A percentile compares a stretch with the other conserved stretches of the same genome.
Evolutionary conservation across 108 stramenopile genomes (phyloP).

Genomic region (Schizochytrium sp.): DNA sequence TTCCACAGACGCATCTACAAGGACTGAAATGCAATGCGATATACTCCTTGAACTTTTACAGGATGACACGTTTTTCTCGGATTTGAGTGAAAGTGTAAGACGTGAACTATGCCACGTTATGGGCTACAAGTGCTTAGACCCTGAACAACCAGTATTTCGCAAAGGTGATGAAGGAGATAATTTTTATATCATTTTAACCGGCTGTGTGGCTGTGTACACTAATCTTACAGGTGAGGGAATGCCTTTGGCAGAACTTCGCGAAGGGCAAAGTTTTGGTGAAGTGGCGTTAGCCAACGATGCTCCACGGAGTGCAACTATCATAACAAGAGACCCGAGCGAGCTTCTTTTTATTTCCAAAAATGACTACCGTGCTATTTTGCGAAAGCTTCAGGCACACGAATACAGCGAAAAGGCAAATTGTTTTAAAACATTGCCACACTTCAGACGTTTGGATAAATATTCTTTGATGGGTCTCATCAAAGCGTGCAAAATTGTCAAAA

Average conservation of each 20-base stretch:
- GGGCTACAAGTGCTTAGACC: neutral
- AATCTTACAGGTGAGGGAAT: neutral
- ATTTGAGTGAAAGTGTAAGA: neutral
- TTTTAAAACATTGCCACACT: conserved; percentile 1
- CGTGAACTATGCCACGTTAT: conserved; percentile 36
- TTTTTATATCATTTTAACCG: conserved; percentile 76
- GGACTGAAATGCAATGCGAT: conserved; percentile 15
- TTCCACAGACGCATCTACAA: neutral
- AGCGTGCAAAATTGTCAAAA: conserved; percentile 13
- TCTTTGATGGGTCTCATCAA: conserved; percentile 2
- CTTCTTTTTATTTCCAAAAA: neutral
- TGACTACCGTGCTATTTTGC: conserved; percentile 37
- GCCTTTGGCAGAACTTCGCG: conserved; percentile 31
- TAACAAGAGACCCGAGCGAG: conserved; percentile 40
- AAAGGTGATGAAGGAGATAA: conserved; percentile 78
- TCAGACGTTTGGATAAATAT: neutral
- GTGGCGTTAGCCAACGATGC: conserved; percentile 77
- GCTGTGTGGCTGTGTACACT: conserved; percentile 73
- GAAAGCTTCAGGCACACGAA: neutral
- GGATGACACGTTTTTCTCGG: neutral
- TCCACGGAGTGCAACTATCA: conserved; percentile 63
- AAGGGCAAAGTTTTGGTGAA: conserved; percentile 77
- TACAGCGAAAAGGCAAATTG: conserved; percentile 14
- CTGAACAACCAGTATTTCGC: conserved; percentile 68
- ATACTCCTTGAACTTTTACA: conserved; percentile 18